Evolutionary conservation across 164 flowering plant genomes (phyloP), one percentile per base, ranked within the genome.

Genomic region (Berberis vulgaris): DNA sequence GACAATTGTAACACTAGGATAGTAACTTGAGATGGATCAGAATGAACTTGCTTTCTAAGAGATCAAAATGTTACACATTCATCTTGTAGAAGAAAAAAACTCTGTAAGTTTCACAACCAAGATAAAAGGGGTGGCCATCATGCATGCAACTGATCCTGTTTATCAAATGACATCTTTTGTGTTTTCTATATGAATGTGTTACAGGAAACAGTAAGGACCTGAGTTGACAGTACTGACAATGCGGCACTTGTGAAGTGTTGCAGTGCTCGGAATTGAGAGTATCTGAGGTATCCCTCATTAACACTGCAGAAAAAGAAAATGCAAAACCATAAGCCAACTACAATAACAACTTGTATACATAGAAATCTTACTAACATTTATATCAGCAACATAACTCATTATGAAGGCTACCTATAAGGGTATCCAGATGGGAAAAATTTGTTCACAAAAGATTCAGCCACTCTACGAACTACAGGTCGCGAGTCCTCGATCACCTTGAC

Each of bases 341-440:
- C 45, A 45, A 2, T 53, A 40, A 2, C 9, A 67, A 52, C 45
- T 54, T 38, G 11, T 40, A 10, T 5, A 12, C 11, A 46, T 60
- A 38, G 38, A 13, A 67, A 5, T 7, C 2, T 49, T 13, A 49
- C 49, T 38, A 9, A 39, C 26, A 53, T 26, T 10, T 43, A 4
- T 57, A 47, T 11, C 9, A 1, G 13, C 52, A 45, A 47, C 53
- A 10, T 49, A 0, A 38, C 12, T 6, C 7, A 62, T 52, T 52
- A 45, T 57, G n/a, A 9, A 62, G 61, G 54, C 60, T 45, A 88
- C 98, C 98, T 94, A 70, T 90, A 88, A 54, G 97, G 98, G 76
- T 90, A 94, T 60, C 97, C 98, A 8, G 96, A 80, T 3, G 97
- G 98, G 60, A 94, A 94, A 73, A 94, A 94, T 54, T 82, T 84